Evolutionary conservation across 2,329 filamentous ascomycete species (phyloP), one percentile per base, ranked within the genome.

Genomic region (Chaetothyriales sp.): DNA sequence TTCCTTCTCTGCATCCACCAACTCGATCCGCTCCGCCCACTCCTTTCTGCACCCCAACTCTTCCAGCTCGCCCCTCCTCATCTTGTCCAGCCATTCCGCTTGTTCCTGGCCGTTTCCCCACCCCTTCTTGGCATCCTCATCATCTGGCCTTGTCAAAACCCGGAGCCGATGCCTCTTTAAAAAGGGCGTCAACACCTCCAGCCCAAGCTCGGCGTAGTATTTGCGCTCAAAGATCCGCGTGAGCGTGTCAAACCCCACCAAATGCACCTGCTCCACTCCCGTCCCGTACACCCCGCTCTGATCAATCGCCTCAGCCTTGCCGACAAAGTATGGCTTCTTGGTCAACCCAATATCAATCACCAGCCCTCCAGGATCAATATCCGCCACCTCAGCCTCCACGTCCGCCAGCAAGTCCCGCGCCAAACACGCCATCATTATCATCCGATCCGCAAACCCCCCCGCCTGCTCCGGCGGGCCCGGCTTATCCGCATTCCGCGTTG

Each of bases 401-500:
- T 1, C 58, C 56, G 45, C 55, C 51, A 6, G 70, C 50, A 74
- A 58, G 50, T 73, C 69, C 40, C 67, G 62, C 0, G 72, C 72
- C 46, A 74, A 70, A 7, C 72, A 54, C 45, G 66, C 65, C 72
- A 75, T 74, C 71, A 75, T 74, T 13, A 65, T 66, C 19, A 75
- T 62, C 7, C 72, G 66, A 57, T 74, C 70, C 61, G 73, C 71
- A 50, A 75, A 74, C 10, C 33, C 33, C 10, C 33, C 33, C 15
- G 8, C 33, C 7, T 62, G 61, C 18, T 71, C 72, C 1, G 71
- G 71, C 55, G 72, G 73, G 25, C 69, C 65, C 10, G 77, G 73
- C 59, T 82, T 82, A 63, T 83, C 80, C 18, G 80, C 80, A 70
- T 83, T 83, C 61, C 80, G 74, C 0, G 77, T 81, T 45, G 78